Conservation (phyloP, 2,329 filamentous ascomycete species). For the Periconia sp. region DNA sequence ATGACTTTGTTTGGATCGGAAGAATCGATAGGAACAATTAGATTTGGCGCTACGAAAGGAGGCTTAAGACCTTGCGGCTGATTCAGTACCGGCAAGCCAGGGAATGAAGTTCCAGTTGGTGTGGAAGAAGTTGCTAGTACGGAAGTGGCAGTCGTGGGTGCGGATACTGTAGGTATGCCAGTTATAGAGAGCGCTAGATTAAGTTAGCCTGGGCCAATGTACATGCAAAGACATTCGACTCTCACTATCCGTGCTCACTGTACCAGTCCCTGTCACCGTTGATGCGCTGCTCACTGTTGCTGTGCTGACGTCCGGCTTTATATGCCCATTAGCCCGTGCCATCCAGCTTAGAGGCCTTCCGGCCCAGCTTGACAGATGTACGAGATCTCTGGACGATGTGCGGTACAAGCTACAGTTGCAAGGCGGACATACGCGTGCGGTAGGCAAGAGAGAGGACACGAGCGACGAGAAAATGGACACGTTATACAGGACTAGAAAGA, state of each 20-base stretch:
- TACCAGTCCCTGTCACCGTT: conserved; percentile 12
- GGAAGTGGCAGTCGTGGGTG: conserved; percentile 13
- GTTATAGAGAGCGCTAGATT: conserved; percentile 5
- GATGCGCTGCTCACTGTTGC: conserved; percentile 19
- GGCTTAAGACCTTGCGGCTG: conserved; percentile 36
- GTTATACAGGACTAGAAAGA: conserved; percentile 27
- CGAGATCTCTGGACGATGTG: conserved; percentile 10
- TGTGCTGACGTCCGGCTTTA: conserved; percentile 21
- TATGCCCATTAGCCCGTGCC: conserved; percentile 33
- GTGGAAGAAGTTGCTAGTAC: conserved; percentile 11
- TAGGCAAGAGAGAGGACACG: conserved; percentile 19
- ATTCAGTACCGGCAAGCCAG: conserved; percentile 14
- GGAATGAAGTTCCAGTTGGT: conserved; percentile 7
- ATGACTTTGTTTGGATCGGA: conserved; percentile 45
- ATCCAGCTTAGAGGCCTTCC: conserved; percentile 20
- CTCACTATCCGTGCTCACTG: conserved; percentile 19
- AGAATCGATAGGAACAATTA: conserved; percentile 46
- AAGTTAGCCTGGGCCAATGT: conserved; percentile 3
- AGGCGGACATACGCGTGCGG: conserved; percentile 4
- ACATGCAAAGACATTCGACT: not conserved
- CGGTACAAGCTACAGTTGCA: conserved; percentile 18
- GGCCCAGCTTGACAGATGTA: conserved; percentile 18
- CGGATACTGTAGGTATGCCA: conserved; percentile 8
- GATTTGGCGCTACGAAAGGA: conserved; percentile 44
- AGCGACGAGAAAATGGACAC: conserved; percentile 20